Evolutionary conservation across 331 rosid species (phyloP).

Genomic region (Malus hybrid): DNA sequence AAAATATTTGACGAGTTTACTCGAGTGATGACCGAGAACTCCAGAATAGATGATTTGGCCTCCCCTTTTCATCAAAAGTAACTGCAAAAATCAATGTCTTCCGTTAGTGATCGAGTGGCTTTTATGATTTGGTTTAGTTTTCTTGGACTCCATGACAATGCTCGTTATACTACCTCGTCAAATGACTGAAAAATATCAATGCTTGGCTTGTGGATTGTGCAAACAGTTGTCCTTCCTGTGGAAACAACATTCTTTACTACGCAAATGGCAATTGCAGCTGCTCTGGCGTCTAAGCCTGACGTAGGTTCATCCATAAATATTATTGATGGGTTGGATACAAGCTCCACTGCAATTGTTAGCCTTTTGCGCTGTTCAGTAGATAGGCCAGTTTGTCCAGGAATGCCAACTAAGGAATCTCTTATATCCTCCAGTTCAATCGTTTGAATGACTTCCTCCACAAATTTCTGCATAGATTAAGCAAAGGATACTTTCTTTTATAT

Average conservation of each 20-base stretch:
- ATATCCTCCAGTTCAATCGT: conserved; percentile 69
- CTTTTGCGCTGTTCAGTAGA: conserved; percentile 51
- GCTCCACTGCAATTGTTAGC: not conserved
- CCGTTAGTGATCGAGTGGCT: not conserved
- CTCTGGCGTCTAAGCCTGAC: conserved; percentile 3
- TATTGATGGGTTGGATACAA: not conserved
- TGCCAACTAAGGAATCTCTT: conserved; percentile 69
- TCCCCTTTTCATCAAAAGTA: not conserved
- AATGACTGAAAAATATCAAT: conserved; percentile 80
- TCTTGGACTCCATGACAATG: not conserved
- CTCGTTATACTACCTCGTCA: conserved; percentile 59
- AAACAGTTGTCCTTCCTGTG: conserved; percentile 81
- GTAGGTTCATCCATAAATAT: conserved; percentile 7
- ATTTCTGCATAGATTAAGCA: conserved; percentile 35
- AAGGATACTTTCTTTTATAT: too few relatives aligned
- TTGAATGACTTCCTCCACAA: conserved; percentile 72
- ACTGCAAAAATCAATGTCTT: conserved; percentile 37
- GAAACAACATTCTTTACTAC: conserved; percentile 63
- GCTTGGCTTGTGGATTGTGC: conserved; percentile 94
- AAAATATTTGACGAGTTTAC: conserved; percentile 28
- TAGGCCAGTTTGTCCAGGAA: conserved; percentile 67
- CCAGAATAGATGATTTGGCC: too few relatives aligned
- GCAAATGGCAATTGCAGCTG: not conserved
- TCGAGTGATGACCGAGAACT: too few relatives aligned
- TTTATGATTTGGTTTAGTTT: not conserved